phyloP scores from a whole-genome alignment of 495 filamentous ascomycete species.

The Aspergillus panamensis region DNA sequence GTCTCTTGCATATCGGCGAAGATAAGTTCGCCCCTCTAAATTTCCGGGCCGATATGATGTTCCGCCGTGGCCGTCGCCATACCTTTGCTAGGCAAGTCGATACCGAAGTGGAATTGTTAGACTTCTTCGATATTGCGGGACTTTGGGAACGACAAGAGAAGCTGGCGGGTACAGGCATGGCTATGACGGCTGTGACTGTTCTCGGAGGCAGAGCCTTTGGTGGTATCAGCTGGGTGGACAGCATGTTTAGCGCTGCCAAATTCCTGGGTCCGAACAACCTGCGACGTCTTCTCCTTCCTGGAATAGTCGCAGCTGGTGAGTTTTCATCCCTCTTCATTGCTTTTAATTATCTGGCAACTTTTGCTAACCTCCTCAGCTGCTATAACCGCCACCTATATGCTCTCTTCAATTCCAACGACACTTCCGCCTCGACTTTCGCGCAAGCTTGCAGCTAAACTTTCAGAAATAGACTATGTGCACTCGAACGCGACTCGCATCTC shows the following conservation, averaged over 20 bases:
- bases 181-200: conserved; percentile 85
- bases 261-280: conserved; percentile 82
- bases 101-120: conserved; percentile 79
- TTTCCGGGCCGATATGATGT: conserved; percentile 91
- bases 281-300: conserved; percentile 76
- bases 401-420: conserved; percentile 80
- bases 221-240: conserved; percentile 84
- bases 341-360: conserved; percentile 3
- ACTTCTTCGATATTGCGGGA: conserved; percentile 84
- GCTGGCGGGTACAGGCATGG: conserved; percentile 85
- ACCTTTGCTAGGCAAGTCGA: conserved; percentile 78
- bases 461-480: conserved; percentile 86
- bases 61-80: conserved; percentile 69
- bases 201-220: conserved; percentile 77
- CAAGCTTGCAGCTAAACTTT: conserved; percentile 77
- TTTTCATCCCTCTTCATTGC: conserved; percentile 13
- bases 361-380: conserved; percentile 54
- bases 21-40: conserved; percentile 77
- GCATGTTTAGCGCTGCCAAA: conserved; percentile 71
- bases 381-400: conserved; percentile 70
- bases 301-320: conserved; percentile 73
- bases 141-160: conserved; percentile 92
- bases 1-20: conserved; percentile 77
- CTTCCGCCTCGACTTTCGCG: conserved; percentile 80
- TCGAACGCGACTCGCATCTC: conserved; percentile 79